Percentiles rank a stretch among this genome's conserved stretches.
These are phyloP conservation scores for Mycena alexandri DNA, from an alignment of 768 basidiomycete species.

Conservation along the genomic window DNA sequence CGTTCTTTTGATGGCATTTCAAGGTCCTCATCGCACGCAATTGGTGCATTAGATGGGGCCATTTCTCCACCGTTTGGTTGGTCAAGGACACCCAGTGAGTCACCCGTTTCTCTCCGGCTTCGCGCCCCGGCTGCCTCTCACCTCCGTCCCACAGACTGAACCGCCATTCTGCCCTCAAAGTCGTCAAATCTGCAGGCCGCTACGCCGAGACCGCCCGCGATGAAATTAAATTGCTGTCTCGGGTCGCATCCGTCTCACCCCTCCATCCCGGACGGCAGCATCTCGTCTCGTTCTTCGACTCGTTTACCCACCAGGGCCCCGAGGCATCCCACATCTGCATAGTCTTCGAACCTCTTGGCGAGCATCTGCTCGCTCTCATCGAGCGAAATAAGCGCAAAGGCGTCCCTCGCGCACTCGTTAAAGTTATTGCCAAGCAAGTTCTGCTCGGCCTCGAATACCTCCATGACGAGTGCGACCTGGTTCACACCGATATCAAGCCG, in stretches of 20 bases:
- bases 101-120: constrained; percentile 22
- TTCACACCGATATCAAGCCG: constrained; percentile 95
- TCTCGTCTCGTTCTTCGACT: constrained; percentile 92
- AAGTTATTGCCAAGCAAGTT: constrained; percentile 87
- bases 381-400: constrained; percentile 87
- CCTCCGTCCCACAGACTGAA: constrained; percentile 60
- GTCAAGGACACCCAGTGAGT: constrained; percentile 83
- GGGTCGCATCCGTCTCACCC: constrained; percentile 78
- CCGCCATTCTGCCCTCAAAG: constrained; percentile 91
- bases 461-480: constrained; percentile 92
- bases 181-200: constrained; percentile 94
- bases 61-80: constrained; percentile 96
- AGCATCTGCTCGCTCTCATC: constrained; percentile 80
- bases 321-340: constrained; percentile 89
- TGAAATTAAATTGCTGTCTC: constrained; percentile 92
- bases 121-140: constrained; percentile 32
- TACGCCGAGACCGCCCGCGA: constrained; percentile 98
- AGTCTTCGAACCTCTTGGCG: constrained; percentile 89
- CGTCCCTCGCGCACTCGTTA: constrained; percentile 85
- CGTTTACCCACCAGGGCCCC: constrained; percentile 82
- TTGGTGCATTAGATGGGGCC: constrained; percentile 79
- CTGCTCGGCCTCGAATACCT: constrained; percentile 92
- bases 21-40: constrained; percentile 42
- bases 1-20: constrained; percentile 29
- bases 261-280: constrained; percentile 83